Evolutionary conservation across 768 basidiomycete genomes (phyloP).

Genomic region (Mycena olivaceomarginata): DNA sequence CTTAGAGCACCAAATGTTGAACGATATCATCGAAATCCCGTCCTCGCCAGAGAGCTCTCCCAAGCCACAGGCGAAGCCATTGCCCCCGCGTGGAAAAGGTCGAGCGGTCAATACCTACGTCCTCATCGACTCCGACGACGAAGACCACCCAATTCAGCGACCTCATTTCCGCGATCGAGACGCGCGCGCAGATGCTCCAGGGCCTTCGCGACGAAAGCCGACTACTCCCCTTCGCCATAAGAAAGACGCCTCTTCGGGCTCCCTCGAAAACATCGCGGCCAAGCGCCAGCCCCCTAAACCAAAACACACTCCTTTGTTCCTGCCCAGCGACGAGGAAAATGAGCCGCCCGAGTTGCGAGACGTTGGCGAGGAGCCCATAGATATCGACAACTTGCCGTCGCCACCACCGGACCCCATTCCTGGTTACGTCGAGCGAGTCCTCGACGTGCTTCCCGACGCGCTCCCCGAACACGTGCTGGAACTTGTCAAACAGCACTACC

Average conservation of each 20-base stretch:
- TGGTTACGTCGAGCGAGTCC: slow-evolving; percentile 66
- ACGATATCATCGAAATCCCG: slow-evolving; percentile 25
- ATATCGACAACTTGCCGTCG: slow-evolving; percentile 21
- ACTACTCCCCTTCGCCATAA: slow-evolving; percentile 21
- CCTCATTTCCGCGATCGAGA: slow-evolving; percentile 15
- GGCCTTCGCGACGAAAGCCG: slow-evolving; percentile 18
- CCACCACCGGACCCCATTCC: slow-evolving; percentile 49
- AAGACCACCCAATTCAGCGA: not conserved
- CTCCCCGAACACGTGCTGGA: slow-evolving; percentile 70
- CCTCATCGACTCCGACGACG: slow-evolving; percentile 38
- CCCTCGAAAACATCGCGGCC: slow-evolving; percentile 36
- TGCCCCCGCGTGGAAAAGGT: slow-evolving; percentile 12
- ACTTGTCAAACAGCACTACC: slow-evolving; percentile 68
- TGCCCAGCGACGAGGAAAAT: slow-evolving; percentile 61
- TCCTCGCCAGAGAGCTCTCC: slow-evolving; percentile 22
- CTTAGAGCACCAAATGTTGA: not conserved
- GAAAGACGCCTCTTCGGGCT: slow-evolving; percentile 30
- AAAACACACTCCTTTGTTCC: slow-evolving; percentile 55
- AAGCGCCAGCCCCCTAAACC: slow-evolving; percentile 28
- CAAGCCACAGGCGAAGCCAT: not conserved
- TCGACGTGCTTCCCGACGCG: slow-evolving; percentile 85
- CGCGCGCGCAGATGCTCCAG: slow-evolving; percentile 12
- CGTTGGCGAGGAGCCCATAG: slow-evolving; percentile 9
- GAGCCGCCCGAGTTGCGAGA: slow-evolving; percentile 43
- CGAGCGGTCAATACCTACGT: slow-evolving; percentile 12